These are phyloP conservation scores for Cladosporium sp. DNA, from an alignment of 2,329 filamentous ascomycete species.

Conservation along the genomic window DNA sequence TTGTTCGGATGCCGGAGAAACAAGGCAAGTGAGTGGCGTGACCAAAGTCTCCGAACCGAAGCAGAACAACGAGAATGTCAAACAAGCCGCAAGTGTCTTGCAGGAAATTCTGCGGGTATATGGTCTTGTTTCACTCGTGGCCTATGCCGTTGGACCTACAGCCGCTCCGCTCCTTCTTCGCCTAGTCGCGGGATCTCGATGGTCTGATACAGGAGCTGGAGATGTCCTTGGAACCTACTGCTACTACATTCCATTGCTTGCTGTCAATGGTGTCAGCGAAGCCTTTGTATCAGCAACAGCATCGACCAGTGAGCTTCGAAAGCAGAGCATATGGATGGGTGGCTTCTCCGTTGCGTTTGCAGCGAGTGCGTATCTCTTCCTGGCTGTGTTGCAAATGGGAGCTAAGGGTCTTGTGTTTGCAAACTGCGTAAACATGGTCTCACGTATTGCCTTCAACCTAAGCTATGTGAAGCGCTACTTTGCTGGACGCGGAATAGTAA, in stretches of 20 bases:
- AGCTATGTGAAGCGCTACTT: conserved; percentile 69
- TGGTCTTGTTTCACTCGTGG: conserved; percentile 64
- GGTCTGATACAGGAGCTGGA: conserved; percentile 70
- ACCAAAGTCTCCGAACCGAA: conserved; percentile 4
- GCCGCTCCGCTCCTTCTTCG: conserved; percentile 69
- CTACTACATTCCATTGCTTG: conserved; percentile 89
- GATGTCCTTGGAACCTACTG: conserved; percentile 74
- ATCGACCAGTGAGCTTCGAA: conserved; percentile 66
- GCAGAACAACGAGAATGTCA: conserved; percentile 19
- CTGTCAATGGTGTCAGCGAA: conserved; percentile 86
- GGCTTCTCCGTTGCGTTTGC: conserved; percentile 75
- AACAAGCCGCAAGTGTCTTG: conserved; percentile 50
- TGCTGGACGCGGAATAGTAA: conserved; percentile 34
- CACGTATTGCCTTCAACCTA: conserved; percentile 77
- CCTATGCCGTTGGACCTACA: conserved; percentile 68
- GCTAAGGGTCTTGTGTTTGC: conserved; percentile 78
- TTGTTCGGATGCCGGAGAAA: conserved; percentile 42
- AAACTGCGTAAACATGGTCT: conserved; percentile 84
- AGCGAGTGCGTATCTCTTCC: conserved; percentile 66
- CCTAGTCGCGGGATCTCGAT: conserved; percentile 71
- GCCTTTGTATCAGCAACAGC: conserved; percentile 90
- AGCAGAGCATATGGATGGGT: conserved; percentile 80
- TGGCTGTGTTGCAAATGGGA: conserved; percentile 65
- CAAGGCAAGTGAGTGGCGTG: conserved; percentile 1
- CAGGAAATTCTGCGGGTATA: conserved; percentile 67